Evolutionary conservation across 805 yeast species (phyloP).

Genomic region (Lipomyces sp.): DNA sequence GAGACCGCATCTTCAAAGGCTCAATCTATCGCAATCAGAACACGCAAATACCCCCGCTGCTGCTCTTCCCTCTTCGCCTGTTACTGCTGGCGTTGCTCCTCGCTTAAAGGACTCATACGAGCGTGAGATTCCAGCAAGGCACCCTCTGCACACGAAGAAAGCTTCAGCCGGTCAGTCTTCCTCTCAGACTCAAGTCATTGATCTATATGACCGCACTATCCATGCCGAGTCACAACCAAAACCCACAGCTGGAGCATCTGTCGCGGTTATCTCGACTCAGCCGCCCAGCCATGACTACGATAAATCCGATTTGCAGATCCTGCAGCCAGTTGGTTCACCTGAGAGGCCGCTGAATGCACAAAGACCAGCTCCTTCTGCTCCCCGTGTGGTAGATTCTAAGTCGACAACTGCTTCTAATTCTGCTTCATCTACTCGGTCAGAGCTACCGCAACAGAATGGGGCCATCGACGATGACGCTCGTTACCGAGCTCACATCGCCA

Average conservation of each 20-base stretch:
- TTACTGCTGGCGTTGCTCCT: not conserved
- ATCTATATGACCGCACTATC: no score
- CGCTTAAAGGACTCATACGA: slow-evolving; percentile 1
- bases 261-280: slow-evolving; percentile 37
- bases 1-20: not conserved
- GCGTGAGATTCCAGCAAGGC: slow-evolving; percentile 21
- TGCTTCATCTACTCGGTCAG: slow-evolving; percentile 1
- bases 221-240: no score
- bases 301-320: no score
- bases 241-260: no score
- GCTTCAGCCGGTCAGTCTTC: not conserved
- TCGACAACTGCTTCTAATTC: not conserved
- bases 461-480: slow-evolving; percentile 29
- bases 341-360: not conserved
- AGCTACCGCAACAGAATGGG: slow-evolving; percentile 1
- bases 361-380: slow-evolving; percentile 24
- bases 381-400: slow-evolving; percentile 5
- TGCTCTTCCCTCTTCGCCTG: not conserved
- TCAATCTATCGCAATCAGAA: not conserved
- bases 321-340: slow-evolving; percentile 3
- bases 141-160: slow-evolving; percentile 13
- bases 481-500: slow-evolving; percentile 23
- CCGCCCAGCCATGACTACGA: slow-evolving; percentile 33
- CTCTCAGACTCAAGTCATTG: slow-evolving; percentile 31
- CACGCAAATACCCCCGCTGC: slow-evolving; percentile 3